phyloP scores from a whole-genome alignment of 805 yeast species.

The Cyberlindnera suaveolens region DNA sequence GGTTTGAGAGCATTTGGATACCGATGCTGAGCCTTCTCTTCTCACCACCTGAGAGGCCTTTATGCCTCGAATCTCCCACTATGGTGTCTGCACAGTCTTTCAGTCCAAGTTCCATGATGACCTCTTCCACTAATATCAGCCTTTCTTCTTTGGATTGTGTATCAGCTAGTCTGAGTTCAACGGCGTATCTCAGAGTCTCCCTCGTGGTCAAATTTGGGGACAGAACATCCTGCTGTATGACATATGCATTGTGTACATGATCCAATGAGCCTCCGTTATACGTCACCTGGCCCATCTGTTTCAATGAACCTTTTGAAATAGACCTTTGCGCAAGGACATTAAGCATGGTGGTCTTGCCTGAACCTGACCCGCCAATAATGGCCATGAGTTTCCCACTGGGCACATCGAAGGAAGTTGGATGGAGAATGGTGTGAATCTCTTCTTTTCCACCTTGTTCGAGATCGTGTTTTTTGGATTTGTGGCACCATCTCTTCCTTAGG shows the following conservation, averaged over 20 bases:
- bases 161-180: conserved; percentile 60
- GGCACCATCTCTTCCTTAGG: not conserved
- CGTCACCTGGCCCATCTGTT: conserved; percentile 36
- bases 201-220: conserved; percentile 66
- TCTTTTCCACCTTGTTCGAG: not conserved
- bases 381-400: conserved; percentile 68
- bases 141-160: conserved; percentile 38
- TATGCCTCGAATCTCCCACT: conserved; percentile 49
- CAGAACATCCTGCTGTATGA: conserved; percentile 71
- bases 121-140: conserved; percentile 45
- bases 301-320: conserved; percentile 30
- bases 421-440: conserved; percentile 3
- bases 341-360: conserved; percentile 79
- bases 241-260: conserved; percentile 43
- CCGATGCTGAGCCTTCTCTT: conserved; percentile 75
- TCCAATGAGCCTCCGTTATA: conserved; percentile 24
- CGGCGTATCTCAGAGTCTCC: conserved; percentile 68
- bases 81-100: conserved; percentile 59
- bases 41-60: conserved; percentile 82
- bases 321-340: conserved; percentile 57
- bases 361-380: conserved; percentile 84
- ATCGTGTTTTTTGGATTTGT: not conserved
- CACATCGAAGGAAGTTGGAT: conserved; percentile 50
- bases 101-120: conserved; percentile 63
- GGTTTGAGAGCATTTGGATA: conserved; percentile 73